phyloP scores from a whole-genome alignment of 75 land plant genomes.

The Sequoiadendron giganteum region DNA sequence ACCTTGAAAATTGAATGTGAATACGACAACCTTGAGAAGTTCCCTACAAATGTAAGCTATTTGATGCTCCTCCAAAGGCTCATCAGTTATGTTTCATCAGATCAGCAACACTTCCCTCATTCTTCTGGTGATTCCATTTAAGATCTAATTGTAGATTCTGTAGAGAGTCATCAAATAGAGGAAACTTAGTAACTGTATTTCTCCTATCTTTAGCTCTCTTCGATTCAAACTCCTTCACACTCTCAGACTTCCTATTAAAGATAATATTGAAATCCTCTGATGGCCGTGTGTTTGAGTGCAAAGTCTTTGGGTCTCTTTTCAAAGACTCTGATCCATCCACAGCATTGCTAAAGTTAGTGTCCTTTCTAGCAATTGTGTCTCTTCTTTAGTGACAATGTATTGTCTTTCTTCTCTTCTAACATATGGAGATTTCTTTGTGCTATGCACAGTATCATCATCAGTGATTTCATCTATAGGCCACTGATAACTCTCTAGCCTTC shows the following conservation, averaged over 20 bases:
- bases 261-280: conserved; percentile 2
- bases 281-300: neutral
- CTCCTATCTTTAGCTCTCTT: neutral
- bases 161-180: conserved; percentile 2
- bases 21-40: conserved; percentile 67
- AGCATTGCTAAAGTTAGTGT: neutral
- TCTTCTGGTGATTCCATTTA: neutral
- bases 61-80: conserved; percentile 88
- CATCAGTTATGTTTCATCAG: conserved; percentile 91
- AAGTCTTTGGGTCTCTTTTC: neutral
- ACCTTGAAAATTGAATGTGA: no score
- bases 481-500: neutral
- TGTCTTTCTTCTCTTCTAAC: neutral
- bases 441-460: neutral
- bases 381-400: neutral
- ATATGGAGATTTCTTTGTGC: neutral
- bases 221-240: neutral
- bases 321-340: neutral
- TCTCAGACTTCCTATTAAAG: neutral
- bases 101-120: conserved; percentile 97
- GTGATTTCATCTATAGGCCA: neutral
- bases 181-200: neutral
- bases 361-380: neutral
- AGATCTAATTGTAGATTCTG: neutral
- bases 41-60: conserved; percentile 98